Evolutionary conservation across 2,329 filamentous ascomycete genomes (phyloP), one percentile per base, ranked within the genome.

Genomic region (Xylariaceae sp.): DNA sequence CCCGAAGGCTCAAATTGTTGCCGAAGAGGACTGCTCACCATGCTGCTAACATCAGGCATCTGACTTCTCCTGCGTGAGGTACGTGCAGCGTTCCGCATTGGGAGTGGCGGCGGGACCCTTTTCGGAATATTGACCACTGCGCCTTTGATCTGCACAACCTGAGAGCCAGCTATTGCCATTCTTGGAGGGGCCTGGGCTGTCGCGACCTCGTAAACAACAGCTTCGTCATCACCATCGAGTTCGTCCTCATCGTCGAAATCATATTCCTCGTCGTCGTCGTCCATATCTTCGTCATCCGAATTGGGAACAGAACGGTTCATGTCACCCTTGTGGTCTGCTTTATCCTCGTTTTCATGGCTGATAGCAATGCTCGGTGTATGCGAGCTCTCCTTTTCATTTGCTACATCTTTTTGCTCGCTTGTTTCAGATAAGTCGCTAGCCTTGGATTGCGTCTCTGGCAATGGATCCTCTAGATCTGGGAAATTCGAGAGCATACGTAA

Each of bases 111-210:
- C 1, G 89, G 82, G 1, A 85, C 70, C 33, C 90, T 81, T 70
- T 92, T 95, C 11, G 88, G 83, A 51, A 96, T 95, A 41, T 83
- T 90, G 27, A 96, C 89, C 44, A 96, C 75, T 44, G 86, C 86
- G 19, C 90, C 89, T 62, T 88, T 86, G 36, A 83, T 86, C 30
- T 80, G 77, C 49, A 90, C 82, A 48, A 83, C 78, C 47, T 86
- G 82, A 1, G 86, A 82, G 2, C 80, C 78, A 42, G 82, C 73
- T 39, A 81, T 75, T 38, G 82, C 78, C 45, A 82, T 78, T 6
- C 77, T 75, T 14, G 81, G 71, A 14, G 78, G 77, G 53, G 81
- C 76, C 17, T 77, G 73, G 14, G 80, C 74, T 5, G 77, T 73
- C 11, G 74, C 82, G 45, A 89, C 79, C 60, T 89, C 84, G 52